A percentile compares a stretch with the other conserved stretches of the same genome.
phyloP scores from a whole-genome alignment of 164 flowering plant genomes.

The Annona squamosa region DNA sequence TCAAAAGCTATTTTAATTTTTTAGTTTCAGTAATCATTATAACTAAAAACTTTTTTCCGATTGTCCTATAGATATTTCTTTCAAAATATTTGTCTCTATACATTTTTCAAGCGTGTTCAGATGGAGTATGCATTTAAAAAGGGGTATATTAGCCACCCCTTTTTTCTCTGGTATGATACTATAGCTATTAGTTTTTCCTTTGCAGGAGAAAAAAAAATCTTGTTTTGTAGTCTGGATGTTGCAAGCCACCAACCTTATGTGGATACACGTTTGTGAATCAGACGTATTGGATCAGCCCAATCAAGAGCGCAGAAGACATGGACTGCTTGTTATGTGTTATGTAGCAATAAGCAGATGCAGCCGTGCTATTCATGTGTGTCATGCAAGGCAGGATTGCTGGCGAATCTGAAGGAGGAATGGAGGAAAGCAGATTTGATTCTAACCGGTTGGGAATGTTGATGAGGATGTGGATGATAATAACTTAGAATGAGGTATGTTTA shows the following conservation, averaged over 20 bases:
- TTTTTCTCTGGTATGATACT: not conserved
- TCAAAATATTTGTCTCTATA: no score
- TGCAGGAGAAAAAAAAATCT: not conserved
- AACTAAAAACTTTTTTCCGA: not conserved
- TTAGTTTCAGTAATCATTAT: no score
- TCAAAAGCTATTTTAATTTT: no score
- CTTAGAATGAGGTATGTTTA: no score
- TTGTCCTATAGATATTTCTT: no score
- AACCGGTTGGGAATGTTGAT: no score
- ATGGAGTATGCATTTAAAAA: no score
- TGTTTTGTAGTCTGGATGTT: conserved; percentile 73
- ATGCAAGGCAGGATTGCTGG: conserved; percentile 86
- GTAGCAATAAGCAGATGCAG: conserved; percentile 87
- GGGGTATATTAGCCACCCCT: not conserved
- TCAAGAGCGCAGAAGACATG: conserved; percentile 63
- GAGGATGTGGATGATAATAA: no score
- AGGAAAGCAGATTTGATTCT: conserved; percentile 58
- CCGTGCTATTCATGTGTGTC: conserved; percentile 80
- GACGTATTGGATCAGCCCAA: conserved; percentile 91
- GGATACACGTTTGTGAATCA: conserved; percentile 89
- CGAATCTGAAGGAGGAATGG: conserved; percentile 74
- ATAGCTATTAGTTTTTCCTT: not conserved
- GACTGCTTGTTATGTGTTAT: conserved; percentile 49
- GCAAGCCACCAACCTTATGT: conserved; percentile 91
- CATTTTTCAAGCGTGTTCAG: not conserved